Evolutionary conservation across 768 basidiomycete species (phyloP), one percentile per base, ranked within the genome.

Genomic region (Xerocomellus amylosporus): DNA sequence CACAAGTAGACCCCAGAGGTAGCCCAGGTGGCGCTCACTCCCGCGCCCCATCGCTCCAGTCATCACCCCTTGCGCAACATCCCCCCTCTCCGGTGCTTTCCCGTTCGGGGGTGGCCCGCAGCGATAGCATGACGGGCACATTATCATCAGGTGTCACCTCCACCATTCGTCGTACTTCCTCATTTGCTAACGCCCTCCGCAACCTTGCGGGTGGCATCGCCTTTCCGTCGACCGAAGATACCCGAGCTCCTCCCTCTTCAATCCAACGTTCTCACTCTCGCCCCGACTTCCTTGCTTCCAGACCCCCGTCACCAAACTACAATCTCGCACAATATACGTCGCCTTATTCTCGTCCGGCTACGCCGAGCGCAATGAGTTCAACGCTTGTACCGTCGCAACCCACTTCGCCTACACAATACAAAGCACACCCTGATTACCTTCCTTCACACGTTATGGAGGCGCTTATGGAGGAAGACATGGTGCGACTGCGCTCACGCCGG

Each of bases 401-500:
- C 2, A 58, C 71, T 8, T 74, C 72, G 4, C 71, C 72, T 10
- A 73, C 72, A 17, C 49, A 63, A 3, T 61, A 71, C 26, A 73
- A 69, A 30, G 54, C 72, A 1, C 71, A 75, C 1, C 74, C 75
- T 40, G 82, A 85, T 49, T 93, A 88, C 64, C 64, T 79, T 37
- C 84, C 92, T 2, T 86, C 83, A 13, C 81, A 90, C 61, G 90
- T 93, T 20, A 90, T 97, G 75, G 88, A 92, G 58, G 88, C 88
- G 0, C 75, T 98, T 28, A 90, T 93, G 69, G 91, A 93, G 63
- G 93, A 96, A 65, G 96, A 98, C 63, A 91, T 96, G 88, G 92
- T 96, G 56, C 83, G 96, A 5, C 66, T 98, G 36, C 76, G 86
- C 20, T 87, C 90, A 31, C 80, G 92, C 22, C 75, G 88, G 5